phyloP scores from a whole-genome alignment of 306 rosid genomes.

The Pterocarpus macrocarpus region DNA sequence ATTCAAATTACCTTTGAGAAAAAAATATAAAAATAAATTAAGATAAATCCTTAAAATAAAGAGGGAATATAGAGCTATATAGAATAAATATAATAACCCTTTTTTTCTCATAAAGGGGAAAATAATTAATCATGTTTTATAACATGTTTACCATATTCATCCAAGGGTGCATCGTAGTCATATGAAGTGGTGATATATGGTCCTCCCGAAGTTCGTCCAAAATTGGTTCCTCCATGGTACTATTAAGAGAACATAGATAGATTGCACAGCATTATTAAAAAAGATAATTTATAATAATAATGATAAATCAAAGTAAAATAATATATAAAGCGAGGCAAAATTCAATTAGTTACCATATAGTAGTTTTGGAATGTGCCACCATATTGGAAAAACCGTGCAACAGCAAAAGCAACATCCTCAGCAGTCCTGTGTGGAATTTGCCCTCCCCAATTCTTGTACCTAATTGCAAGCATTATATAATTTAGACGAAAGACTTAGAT shows the following conservation, averaged over 20 bases:
- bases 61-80: background rate
- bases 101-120: background rate
- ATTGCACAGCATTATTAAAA: background rate
- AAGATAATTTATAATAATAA: background rate
- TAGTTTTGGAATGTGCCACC: slow-evolving; percentile 58
- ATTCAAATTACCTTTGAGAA: slow-evolving; percentile 47
- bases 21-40: background rate
- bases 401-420: slow-evolving; percentile 57
- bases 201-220: slow-evolving; percentile 52
- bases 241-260: background rate
- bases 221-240: slow-evolving; percentile 63
- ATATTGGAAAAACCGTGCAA: slow-evolving; percentile 51
- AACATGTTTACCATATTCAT: slow-evolving; percentile 54
- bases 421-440: slow-evolving; percentile 53
- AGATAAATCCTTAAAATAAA: background rate
- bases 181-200: slow-evolving; percentile 58
- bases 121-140: background rate
- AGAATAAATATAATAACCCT: too few relatives aligned
- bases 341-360: slow-evolving; percentile 46
- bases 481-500: background rate
- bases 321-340: background rate
- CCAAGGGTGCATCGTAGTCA: slow-evolving; percentile 61
- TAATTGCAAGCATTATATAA: slow-evolving; percentile 11
- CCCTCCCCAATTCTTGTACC: slow-evolving; percentile 55
- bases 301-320: background rate